Evolutionary conservation across 257 asterid species (phyloP).

Genomic region (Capsicum baccatum): DNA sequence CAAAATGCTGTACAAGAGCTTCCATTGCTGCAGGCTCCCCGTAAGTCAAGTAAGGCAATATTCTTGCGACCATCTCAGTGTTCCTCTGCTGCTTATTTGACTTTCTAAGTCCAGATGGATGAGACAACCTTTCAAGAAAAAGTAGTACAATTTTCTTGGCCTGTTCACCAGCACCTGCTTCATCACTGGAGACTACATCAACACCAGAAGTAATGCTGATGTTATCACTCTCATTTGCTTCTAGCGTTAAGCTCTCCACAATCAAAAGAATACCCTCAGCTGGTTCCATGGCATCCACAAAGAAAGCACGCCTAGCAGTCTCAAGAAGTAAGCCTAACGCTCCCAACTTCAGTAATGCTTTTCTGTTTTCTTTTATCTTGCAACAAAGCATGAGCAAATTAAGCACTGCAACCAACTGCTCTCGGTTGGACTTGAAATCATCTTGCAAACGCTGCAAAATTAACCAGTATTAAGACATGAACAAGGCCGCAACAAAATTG

Average conservation of each 20-base stretch:
- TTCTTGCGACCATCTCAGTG: conserved; percentile 99
- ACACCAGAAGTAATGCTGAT: conserved; percentile 81
- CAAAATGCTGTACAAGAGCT: conserved; percentile 92
- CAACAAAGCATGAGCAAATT: conserved; percentile 94
- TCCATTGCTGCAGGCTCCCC: conserved; percentile 99
- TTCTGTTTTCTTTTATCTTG: conserved; percentile 91
- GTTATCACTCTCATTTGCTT: conserved; percentile 92
- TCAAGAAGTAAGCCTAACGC: conserved; percentile 92
- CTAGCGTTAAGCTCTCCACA: conserved; percentile 93
- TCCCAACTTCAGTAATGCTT: conserved; percentile 77
- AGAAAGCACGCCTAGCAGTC: conserved; percentile 98
- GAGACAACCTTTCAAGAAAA: conserved; percentile 95
- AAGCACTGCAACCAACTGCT: conserved; percentile 88
- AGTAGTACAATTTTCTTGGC: conserved; percentile 96
- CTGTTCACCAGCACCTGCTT: conserved; percentile 89
- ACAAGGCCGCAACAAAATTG: conserved; percentile 4
- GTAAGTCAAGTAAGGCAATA: conserved; percentile 93
- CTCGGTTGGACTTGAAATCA: conserved; percentile 92
- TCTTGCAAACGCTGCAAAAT: conserved; percentile 80
- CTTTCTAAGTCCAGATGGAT: conserved; percentile 88
- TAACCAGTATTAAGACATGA: conserved; percentile 27
- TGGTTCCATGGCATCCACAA: conserved; percentile 97
- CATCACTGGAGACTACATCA: conserved; percentile 76
- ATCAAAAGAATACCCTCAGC: conserved; percentile 97
- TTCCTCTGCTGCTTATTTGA: conserved; percentile 95